Base-by-base conservation (phyloP, 371 early-diverging fungal genomes). In the Saksenaea vasiformis region DNA sequence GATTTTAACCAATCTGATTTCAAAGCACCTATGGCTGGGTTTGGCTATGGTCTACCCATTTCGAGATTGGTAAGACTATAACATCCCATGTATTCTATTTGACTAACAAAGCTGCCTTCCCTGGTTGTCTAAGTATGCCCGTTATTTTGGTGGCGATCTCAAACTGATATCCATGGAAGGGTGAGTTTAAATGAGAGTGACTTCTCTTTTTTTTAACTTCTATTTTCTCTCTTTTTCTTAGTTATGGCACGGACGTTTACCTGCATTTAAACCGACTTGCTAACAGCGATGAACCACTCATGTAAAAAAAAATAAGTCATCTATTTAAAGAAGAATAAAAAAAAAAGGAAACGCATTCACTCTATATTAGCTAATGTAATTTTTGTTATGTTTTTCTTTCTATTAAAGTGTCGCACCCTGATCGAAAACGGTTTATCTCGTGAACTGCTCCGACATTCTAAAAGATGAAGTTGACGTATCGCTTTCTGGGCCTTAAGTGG, bases 71-170 rank as follows among this genome's bases (percentile, higher is more conserved):
- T 79, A 72, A 62, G 65, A 62, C 5, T 27, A 57, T 17, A 47
- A 19, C 22, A 11, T 19, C 10, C 10, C 11, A 19, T n/a, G 43
- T 14, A n/a, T 41, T 47, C 22, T 17, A 31, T 15, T 36, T 14
- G 2, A 7, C 14, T 11, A 10, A 19, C 14, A 17, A 26, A 34
- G 8, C 28, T 17, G 22, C 15, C 13, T n/a, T 36, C 34, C 31
- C 36, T 61, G 1, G 11, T 22, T 19, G 5, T 19, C 28, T 55
- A 34, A 89, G 77, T 92, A 93, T 80, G 93, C 95, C 17, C 86
- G 94, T 35, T 96, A 96, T 74, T 96, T 95, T 85, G 98, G 98
- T 56, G 98, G 98, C 37, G 96, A 97, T 74, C 74, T 98, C 47
- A 87, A 91, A 70, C 75, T 97, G 44, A 94, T 95, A 56, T 92